Conservation (phyloP, 192 early-diverging fungal genomes). For the Chytriomyces sp. region DNA sequence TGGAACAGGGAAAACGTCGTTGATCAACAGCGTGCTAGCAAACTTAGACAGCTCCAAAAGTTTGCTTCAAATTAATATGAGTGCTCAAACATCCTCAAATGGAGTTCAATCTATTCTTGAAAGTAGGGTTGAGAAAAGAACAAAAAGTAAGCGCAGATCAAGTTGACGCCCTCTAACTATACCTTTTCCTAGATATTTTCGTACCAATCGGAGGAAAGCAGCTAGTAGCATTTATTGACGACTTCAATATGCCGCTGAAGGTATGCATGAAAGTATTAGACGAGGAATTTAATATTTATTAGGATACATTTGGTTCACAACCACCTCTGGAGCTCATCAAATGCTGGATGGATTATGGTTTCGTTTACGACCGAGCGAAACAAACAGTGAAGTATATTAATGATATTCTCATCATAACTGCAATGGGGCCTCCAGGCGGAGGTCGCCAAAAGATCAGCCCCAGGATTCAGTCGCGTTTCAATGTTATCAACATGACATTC, state of each 20-base stretch:
- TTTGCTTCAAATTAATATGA: slow-evolving; percentile 56
- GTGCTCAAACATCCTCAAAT: slow-evolving; percentile 58
- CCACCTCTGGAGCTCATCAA: slow-evolving; percentile 60
- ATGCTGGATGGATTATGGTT: slow-evolving; percentile 64
- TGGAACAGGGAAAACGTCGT: slow-evolving; percentile 61
- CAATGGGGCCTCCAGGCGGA: slow-evolving; percentile 64
- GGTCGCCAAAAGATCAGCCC: slow-evolving; percentile 58
- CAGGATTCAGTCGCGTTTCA: slow-evolving; percentile 58
- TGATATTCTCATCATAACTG: slow-evolving; percentile 54
- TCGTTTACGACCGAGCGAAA: slow-evolving; percentile 59
- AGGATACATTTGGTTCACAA: slow-evolving; percentile 64
- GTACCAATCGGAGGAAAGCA: slow-evolving; percentile 61
- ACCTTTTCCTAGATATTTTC: too few relatives aligned
- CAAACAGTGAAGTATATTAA: slow-evolving; percentile 56
- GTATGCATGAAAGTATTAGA: neutral
- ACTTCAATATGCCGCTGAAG: slow-evolving; percentile 66
- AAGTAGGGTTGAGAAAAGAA: slow-evolving; percentile 59
- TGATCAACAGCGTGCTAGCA: slow-evolving; percentile 55
- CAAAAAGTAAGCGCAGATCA: too few relatives aligned
- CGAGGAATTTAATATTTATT: too few relatives aligned
- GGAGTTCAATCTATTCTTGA: slow-evolving; percentile 59
- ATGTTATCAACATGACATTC: slow-evolving; percentile 62
- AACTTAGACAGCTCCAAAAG: slow-evolving; percentile 41
- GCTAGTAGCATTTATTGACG: slow-evolving; percentile 59
- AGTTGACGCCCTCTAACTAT: too few relatives aligned